Conservation (phyloP, 441 rosid species). For the Corymbia calophylla region DNA sequence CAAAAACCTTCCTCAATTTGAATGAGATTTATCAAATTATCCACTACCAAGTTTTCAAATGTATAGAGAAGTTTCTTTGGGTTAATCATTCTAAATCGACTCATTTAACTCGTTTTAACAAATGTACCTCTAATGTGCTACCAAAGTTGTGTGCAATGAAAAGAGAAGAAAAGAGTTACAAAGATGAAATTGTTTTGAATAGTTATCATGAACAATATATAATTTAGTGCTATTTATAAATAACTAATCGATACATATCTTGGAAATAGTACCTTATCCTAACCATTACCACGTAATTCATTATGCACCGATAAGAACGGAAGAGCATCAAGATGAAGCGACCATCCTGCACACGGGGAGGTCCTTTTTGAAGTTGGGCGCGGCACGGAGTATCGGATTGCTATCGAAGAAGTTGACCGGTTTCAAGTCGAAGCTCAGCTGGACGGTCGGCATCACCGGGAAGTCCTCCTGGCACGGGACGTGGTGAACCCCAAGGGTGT, state of each 20-base stretch:
- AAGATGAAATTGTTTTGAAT: too few species aligned
- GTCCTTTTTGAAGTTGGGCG: constrained; percentile 54
- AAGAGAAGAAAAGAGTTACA: too few species aligned
- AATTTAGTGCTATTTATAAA: too few species aligned
- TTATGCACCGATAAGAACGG: background rate
- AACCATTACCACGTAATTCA: background rate
- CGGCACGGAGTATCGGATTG: constrained; percentile 58
- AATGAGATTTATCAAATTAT: background rate
- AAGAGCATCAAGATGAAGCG: constrained; percentile 22
- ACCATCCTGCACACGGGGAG: constrained; percentile 58
- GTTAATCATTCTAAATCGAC: too few species aligned
- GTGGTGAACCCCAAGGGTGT: constrained; percentile 86
- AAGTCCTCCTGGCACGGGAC: constrained; percentile 86
- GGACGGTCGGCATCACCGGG: constrained; percentile 80
- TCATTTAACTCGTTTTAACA: too few species aligned
- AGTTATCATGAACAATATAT: too few species aligned
- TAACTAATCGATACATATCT: too few species aligned
- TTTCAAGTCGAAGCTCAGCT: constrained; percentile 76
- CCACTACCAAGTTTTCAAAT: background rate
- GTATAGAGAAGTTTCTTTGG: too few species aligned
- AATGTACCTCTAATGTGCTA: too few species aligned
- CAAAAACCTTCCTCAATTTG: background rate
- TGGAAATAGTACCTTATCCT: too few species aligned
- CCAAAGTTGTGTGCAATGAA: too few species aligned
- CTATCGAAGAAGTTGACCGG: constrained; percentile 81